Base-by-base conservation (phyloP, 345 rosid genomes). In the Mercurialis annua region DNA sequence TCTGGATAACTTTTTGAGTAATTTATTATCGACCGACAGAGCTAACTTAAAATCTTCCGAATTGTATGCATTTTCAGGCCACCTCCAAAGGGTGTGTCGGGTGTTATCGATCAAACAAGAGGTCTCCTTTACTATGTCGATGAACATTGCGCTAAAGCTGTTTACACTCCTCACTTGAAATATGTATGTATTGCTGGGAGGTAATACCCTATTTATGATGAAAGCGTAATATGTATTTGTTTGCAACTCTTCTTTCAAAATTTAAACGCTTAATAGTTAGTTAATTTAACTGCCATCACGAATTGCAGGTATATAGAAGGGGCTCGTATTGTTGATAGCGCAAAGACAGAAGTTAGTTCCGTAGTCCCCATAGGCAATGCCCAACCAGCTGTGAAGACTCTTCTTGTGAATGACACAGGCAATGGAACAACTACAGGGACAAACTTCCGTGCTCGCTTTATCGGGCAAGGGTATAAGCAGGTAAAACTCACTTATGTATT, bases 381-480 rank as follows among this genome's bases (percentile, higher is more conserved):
- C 56, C 84, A 84, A 53, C 71, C 69, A 16, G 65, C 76, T 30
- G 65, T 84, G 17, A 92, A 86, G 63, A 77, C 83, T 29, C 71
- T 85, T 29, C 65, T 82, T 17, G 59, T 81, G 59, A 69, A 82
- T 57, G 68, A 77, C 42, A 51, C 59, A 15, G 71, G 68, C 30
- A 77, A 64, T 66, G 67, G 83, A 20, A 16, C 55, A 16, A 26
- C 84, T 48, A 47, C 33, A 17, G 53, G 74, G 34, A 46, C 82
- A 26, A 71, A 69, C 26, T 84, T 88, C 27, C 94, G 91, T 55
- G 90, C 91, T 73, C 92, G 90, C 24, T 80, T 89, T 67, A 79
- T 90, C 3, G 97, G 98, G n/a, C 98, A 90, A 77, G 96, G 97
- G 17, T 93, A 90, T 83, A 93, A 88, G 79, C 98, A 93, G 90